Evolutionary conservation across 257 asterid species (phyloP).

Genomic region (Perilla frutescens): DNA sequence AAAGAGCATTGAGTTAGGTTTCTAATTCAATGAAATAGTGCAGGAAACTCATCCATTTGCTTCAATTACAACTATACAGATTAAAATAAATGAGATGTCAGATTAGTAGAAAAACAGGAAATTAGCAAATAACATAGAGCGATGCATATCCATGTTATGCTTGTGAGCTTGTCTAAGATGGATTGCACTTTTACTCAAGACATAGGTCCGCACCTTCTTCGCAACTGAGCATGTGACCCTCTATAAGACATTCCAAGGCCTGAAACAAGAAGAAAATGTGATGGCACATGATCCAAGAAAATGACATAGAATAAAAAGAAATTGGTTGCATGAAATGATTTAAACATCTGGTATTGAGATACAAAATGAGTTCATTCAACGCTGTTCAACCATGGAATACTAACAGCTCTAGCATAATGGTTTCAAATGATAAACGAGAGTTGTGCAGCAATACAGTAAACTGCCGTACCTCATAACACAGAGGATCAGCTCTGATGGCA

Average conservation of each 20-base stretch:
- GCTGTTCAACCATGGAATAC: constrained; percentile 9
- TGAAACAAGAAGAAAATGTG: constrained; percentile 43
- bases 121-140: not conserved
- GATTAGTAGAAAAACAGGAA: constrained; percentile 26
- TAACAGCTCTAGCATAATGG: constrained; percentile 15
- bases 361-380: constrained; percentile 19
- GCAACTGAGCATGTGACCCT: constrained; percentile 94
- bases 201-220: constrained; percentile 73
- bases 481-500: constrained; percentile 97
- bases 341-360: constrained; percentile 25
- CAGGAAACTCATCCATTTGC: constrained; percentile 32
- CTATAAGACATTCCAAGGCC: constrained; percentile 96
- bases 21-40: constrained; percentile 21
- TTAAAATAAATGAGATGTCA: constrained; percentile 24
- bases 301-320: constrained; percentile 6
- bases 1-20: constrained; percentile 34
- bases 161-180: constrained; percentile 15
- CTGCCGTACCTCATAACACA: constrained; percentile 86
- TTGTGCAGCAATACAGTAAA: constrained; percentile 27
- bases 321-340: constrained; percentile 20
- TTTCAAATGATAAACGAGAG: constrained; percentile 26
- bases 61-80: not conserved
- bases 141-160: constrained; percentile 2
- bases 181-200: constrained; percentile 2
- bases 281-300: constrained; percentile 30